phyloP scores from a whole-genome alignment of 495 filamentous ascomycete genomes.

The Haplographium delicatum region DNA sequence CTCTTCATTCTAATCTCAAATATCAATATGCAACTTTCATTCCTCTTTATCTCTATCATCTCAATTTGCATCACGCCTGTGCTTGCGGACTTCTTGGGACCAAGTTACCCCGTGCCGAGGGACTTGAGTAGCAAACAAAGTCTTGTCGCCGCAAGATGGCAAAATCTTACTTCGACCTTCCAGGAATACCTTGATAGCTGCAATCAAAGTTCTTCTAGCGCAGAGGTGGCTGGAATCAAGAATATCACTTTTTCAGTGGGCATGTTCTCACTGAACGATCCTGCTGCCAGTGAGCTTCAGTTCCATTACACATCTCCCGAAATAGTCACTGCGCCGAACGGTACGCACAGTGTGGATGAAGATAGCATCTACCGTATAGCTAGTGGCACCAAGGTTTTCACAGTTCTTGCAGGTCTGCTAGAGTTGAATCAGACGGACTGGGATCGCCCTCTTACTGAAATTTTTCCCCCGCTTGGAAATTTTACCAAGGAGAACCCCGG shows the following conservation, averaged over 20 bases:
- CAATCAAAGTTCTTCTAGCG: background rate
- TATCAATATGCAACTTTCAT: background rate
- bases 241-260: slow-evolving; percentile 43
- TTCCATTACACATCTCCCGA: slow-evolving; percentile 32
- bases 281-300: slow-evolving; percentile 31
- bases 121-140: slow-evolving; percentile 35
- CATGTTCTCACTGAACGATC: slow-evolving; percentile 46
- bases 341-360: slow-evolving; percentile 36
- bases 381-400: slow-evolving; percentile 42
- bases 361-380: slow-evolving; percentile 42
- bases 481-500: slow-evolving; percentile 13
- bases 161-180: slow-evolving; percentile 33
- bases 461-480: slow-evolving; percentile 31
- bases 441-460: slow-evolving; percentile 37
- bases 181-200: slow-evolving; percentile 17
- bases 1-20: background rate
- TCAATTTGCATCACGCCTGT: background rate
- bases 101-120: slow-evolving; percentile 32
- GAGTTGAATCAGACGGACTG: slow-evolving; percentile 32
- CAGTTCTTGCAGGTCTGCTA: slow-evolving; percentile 34
- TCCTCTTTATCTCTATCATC: background rate
- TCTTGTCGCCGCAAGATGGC: slow-evolving; percentile 33
- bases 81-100: slow-evolving; percentile 30
- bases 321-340: slow-evolving; percentile 21
- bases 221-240: slow-evolving; percentile 21